phyloP scores from a whole-genome alignment of 345 rosid genomes.

The Anastatica hierochuntica region DNA sequence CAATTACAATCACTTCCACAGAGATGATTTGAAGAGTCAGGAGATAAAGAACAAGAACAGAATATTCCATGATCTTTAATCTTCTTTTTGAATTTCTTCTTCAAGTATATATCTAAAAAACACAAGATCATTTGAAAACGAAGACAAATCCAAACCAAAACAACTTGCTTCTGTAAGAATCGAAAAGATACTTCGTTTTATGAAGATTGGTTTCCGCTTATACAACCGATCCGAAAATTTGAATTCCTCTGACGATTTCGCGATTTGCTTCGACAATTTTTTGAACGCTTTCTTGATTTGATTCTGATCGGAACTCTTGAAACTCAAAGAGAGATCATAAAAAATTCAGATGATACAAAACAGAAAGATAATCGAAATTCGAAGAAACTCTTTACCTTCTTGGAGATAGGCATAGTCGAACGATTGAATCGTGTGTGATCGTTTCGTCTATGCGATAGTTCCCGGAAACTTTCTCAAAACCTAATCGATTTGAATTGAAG shows the following conservation, averaged over 20 bases:
- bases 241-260: constrained; percentile 46
- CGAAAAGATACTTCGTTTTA: constrained; percentile 73
- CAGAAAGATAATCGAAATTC: neutral
- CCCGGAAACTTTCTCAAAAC: neutral
- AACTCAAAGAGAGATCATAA: constrained; percentile 1
- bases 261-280: constrained; percentile 39
- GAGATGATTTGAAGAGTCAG: constrained; percentile 44
- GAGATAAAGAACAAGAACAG: constrained; percentile 55
- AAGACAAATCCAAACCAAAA: neutral
- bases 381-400: constrained; percentile 13
- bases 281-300: constrained; percentile 33
- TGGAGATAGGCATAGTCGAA: neutral
- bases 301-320: constrained; percentile 34
- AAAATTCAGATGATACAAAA: neutral
- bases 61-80: constrained; percentile 15
- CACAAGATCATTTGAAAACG: constrained; percentile 26
- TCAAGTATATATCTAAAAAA: constrained; percentile 56
- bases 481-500: neutral
- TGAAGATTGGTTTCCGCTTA: constrained; percentile 46
- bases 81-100: constrained; percentile 39
- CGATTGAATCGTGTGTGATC: neutral
- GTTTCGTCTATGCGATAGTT: neutral
- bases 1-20: constrained; percentile 87
- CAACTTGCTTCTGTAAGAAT: neutral
- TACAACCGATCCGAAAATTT: constrained; percentile 53